Base-by-base conservation (phyloP, 176 grass and related monocot genomes). In the Zea luxurians region DNA sequence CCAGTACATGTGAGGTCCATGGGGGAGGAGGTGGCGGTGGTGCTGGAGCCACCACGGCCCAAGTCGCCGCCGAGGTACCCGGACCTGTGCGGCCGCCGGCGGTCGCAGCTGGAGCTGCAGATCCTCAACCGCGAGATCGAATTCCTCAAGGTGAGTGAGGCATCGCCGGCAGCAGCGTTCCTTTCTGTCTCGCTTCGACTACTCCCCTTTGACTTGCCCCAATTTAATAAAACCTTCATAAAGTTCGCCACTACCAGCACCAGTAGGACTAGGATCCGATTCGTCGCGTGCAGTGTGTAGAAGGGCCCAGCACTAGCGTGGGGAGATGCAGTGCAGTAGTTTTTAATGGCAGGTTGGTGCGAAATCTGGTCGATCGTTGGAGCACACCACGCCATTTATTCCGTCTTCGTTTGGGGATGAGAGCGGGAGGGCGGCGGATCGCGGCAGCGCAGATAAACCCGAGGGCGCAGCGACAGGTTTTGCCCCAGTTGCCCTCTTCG, bases 31-130 rank as follows among this genome's bases (percentile, higher is more conserved):
- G 57, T 63, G 54, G 75, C 66, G 48, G 72, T 73, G 58, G 82
- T 72, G 73, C 66, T 85, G 47, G 83, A 78, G 70, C 78, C 92
- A 44, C 92, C 92, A 8, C 70, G 78, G 75, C 89, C 92, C 35
- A 96, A 87, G 84, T 96, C 92, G 43, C 92, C 92, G 86, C 89
- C 89, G 73, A 89, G 83, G 86, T 95, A 95, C 89, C 89, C 92
- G 16, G 92, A 95, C 80, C 67, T 89, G 71, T 95, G 84, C 81
- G 92, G 92, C 45, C 83, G 92, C 5, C 72, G 92, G 55, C 83
- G 92, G 84, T 60, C 90, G 66, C 91, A 90, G 50, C 91, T 90
- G 36, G 88, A 93, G 64, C 69, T 93, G 9, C 91, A 90, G 85
- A 93, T 93, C 82, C 79, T 93, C 78, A 90, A 90, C 84, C 87